Evolutionary conservation across 345 rosid genomes (phyloP), one percentile per base, ranked within the genome.

Genomic region (Atalantia buxifolia): DNA sequence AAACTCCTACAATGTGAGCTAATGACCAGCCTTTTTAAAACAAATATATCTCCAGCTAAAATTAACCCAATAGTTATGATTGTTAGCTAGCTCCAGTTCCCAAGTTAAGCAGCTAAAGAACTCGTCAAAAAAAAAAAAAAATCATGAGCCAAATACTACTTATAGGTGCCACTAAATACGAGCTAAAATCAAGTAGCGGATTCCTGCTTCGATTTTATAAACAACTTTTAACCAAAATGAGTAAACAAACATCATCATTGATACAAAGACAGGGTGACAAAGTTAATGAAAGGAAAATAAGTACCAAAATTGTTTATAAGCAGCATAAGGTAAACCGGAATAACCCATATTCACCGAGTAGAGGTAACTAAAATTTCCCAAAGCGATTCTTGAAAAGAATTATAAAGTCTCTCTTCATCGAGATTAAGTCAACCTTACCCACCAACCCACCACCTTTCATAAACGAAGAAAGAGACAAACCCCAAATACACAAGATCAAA

Each of bases 391-490:
- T 61, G 18, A 73, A 45, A 77, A 71, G 71, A 86, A 63, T 78
- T 69, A 62, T 35, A 55, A 74, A 63, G 67, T 72, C 70, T 78
- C 69, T 61, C 63, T 55, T 70, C 69, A 48, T 66, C 81, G 48
- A 81, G 82, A 82, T 53, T 40, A 90, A 91, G 98, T 94, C 97
- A 93, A 94, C 95, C 83, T 91, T 76, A 63, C 21, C 84, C 84
- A 87, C 89, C 88, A 91, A 82, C 86, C 91, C 84, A 88, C 95
- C 95, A 89, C 95, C 93, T 88, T 90, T 88, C 89, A 80, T 87
- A 89, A 80, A 69, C 42, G 65, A 59, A 63, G 48, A 77, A 72
- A 64, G 57, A 40, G 22, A 56, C 71, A 63, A 65, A 33, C 21
- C 28, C 64, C 31, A 64, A 71, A 36, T n/a, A 16, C 25, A 75